Base-by-base conservation (phyloP, 2,329 filamentous ascomycete species). In the Cytospora piceae region DNA sequence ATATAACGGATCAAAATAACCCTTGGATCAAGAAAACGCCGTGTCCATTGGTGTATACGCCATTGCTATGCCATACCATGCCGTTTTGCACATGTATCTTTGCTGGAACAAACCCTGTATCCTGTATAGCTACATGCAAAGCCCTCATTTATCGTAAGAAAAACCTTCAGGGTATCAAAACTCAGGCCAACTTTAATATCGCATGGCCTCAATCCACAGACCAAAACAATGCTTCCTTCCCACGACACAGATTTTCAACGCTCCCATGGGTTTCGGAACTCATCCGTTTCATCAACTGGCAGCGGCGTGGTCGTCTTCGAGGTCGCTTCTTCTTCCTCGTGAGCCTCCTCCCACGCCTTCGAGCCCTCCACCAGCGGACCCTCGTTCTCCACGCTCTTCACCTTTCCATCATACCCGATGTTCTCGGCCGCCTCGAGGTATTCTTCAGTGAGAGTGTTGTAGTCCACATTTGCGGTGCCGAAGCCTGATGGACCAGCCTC, bases 251-350 rank as follows among this genome's bases (percentile, higher is more conserved):
- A 24, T 14, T 22, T 5, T 49, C 46, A 49, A 2, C 46, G 46
- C 46, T 61, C 75, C 81, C 81, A 83, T n/a, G 82, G 79, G 67
- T 83, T 82, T 24, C 75, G 74, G 67, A 82, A 82, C 64, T 80
- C 81, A 4, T 82, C 80, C 32, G 74, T 74, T 22, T 78, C 76
- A n/a, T 75, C 70, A 2, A 77, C 67, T 20, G 64, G 53, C 29
- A 64, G 53, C 14, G 71, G 71, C 12, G 66, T 68, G 4, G 56
- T 67, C 3, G 61, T 46, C 5, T 61, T 29, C 4, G 66, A 59
- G 1, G 32, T 37, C 15, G 54, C 63, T 31, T 58, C 56, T 6
- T 49, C 63, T 34, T 69, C 65, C 54, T 63, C 63, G 4, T 62
- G 63, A 29, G 59, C 63, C 37, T 64, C 42, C 39, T 69, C 62